phyloP scores from a whole-genome alignment of 129 eudicot genomes.

The Chrysanthemum makinoi region DNA sequence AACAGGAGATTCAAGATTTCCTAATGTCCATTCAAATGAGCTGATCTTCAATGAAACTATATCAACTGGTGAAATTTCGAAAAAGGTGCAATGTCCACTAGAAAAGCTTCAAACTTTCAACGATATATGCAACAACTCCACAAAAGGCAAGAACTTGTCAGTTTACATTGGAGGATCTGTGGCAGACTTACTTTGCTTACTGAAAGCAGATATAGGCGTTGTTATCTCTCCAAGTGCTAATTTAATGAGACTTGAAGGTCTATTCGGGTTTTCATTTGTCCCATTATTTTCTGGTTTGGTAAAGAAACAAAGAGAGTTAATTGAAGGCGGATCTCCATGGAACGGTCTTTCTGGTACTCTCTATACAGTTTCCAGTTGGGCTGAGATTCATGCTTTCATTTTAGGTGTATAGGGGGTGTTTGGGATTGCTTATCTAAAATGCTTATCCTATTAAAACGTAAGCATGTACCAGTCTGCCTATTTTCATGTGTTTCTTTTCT shows the following conservation, averaged over 20 bases:
- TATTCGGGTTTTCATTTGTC: slow-evolving; percentile 54
- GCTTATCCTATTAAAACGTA: no score
- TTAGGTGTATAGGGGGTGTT: slow-evolving; percentile 33
- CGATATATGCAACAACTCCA: slow-evolving; percentile 23
- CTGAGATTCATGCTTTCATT: slow-evolving; percentile 54
- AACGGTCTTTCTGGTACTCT: slow-evolving; percentile 42
- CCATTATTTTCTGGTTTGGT: slow-evolving; percentile 60
- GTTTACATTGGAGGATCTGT: slow-evolving; percentile 65
- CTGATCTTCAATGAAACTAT: slow-evolving; percentile 40
- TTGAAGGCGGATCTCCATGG: slow-evolving; percentile 36
- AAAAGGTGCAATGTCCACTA: slow-evolving; percentile 44
- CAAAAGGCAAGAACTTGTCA: slow-evolving; percentile 23
- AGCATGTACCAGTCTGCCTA: no score
- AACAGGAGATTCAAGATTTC: slow-evolving; percentile 34
- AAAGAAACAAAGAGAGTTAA: slow-evolving; percentile 48
- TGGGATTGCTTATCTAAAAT: not conserved
- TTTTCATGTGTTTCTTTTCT: no score
- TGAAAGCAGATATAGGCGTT: slow-evolving; percentile 59
- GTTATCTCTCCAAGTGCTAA: slow-evolving; percentile 49
- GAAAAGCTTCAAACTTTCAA: slow-evolving; percentile 58
- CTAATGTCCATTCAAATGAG: slow-evolving; percentile 48
- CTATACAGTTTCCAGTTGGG: slow-evolving; percentile 68
- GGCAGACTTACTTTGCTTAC: slow-evolving; percentile 53
- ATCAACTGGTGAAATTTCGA: slow-evolving; percentile 51
- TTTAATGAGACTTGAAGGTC: slow-evolving; percentile 39